Base-by-base conservation (phyloP, 805 yeast species). In the Yarrowia sp. region DNA sequence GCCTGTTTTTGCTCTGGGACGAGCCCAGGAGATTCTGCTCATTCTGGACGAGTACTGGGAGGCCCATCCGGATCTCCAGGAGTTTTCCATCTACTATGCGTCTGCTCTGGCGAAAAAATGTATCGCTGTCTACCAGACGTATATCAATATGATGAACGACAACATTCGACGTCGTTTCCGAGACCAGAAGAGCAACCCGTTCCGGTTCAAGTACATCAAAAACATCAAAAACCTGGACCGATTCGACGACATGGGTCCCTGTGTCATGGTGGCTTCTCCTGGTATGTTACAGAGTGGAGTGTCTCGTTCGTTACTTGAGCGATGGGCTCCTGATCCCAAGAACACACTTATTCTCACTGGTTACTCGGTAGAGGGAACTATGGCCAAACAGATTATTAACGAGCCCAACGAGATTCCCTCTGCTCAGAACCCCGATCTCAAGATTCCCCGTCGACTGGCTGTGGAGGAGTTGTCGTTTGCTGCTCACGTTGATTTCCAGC, bases 271-370 rank as follows among this genome's bases (percentile, higher is more conserved):
- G 36, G 99, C 99, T 0, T 86, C 96, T 49, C 99, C 99, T 0
- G 99, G 99, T 74, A 95, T 95, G 99, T 80, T 95, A 56, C 99
- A 93, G 74, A 92, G 89, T 73, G 99, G 99, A 67, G 87, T 92
- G 2, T 91, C 98, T 0, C 81, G 99, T 70, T 95, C 89, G 70
- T 79, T 95, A 21, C 80, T 95, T 30, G 99, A 95, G 72, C 85
- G 88, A 74, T 95, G 99, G 99, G 92, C 96, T 5, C 99, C 99
- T 0, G 98, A 95, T 71, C 89, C 96, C 2, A 88, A 90, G 71
- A 95, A 95, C 71, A 80, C 96, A 2, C 86, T 92, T 26, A 83
- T 95, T 22, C 76, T 95, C 73, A 95, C 99, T 0, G 99, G 99
- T 79, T 95, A 95, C 75, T 92, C 98, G 7, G 96, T 95, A 9